Conservation (phyloP, 805 yeast species). For the Candida xyloterini region DNA sequence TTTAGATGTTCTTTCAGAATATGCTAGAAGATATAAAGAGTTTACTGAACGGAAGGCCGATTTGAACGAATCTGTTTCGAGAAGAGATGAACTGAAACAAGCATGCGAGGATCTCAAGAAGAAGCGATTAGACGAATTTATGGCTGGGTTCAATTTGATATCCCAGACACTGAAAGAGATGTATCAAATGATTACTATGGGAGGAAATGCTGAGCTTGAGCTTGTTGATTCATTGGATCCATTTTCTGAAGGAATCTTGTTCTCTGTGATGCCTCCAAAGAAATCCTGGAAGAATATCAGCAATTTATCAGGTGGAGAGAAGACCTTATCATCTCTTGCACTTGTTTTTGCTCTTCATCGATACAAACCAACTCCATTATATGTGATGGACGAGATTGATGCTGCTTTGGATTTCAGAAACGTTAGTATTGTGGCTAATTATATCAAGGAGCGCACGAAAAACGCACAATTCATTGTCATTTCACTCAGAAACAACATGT, state of each 20-base stretch:
- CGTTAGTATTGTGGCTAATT: constrained; percentile 96
- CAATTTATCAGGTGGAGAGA: constrained; percentile 96
- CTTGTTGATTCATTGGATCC: constrained; percentile 95
- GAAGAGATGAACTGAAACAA: constrained; percentile 62
- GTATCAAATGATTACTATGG: constrained; percentile 99
- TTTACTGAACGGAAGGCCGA: constrained; percentile 61
- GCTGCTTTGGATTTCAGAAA: constrained; percentile 97
- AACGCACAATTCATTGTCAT: constrained; percentile 97
- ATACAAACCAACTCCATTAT: constrained; percentile 94
- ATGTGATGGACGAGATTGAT: constrained; percentile 99
- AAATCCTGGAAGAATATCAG: constrained; percentile 96
- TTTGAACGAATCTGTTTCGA: constrained; percentile 61
- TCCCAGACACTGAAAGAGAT: constrained; percentile 88
- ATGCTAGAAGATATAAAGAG: constrained; percentile 63
- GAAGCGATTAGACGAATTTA: constrained; percentile 79
- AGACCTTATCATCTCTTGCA: constrained; percentile 91
- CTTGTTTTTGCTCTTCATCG: constrained; percentile 94
- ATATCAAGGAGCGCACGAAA: constrained; percentile 91
- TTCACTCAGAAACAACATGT: constrained; percentile 94
- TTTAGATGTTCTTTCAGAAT: constrained; percentile 72
- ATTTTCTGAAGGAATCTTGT: constrained; percentile 94
- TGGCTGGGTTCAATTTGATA: constrained; percentile 86
- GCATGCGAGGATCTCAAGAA: constrained; percentile 67
- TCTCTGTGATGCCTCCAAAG: constrained; percentile 99
- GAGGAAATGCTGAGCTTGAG: constrained; percentile 97